Evolutionary conservation across 306 rosid genomes (phyloP).

Genomic region (Sphenostylis stenocarpa): DNA sequence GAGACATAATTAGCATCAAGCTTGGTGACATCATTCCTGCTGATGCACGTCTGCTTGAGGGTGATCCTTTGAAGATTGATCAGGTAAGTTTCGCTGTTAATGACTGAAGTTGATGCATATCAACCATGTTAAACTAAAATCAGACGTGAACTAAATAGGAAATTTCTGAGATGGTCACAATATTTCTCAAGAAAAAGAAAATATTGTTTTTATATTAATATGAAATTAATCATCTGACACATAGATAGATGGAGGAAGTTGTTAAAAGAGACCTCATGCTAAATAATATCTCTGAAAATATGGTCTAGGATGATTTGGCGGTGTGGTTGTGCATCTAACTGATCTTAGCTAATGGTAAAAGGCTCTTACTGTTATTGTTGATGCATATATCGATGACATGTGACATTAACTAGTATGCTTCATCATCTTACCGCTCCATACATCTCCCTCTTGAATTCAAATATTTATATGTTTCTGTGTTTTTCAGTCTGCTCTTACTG

Average conservation of each 20-base stretch:
- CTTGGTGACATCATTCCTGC: conserved; percentile 81
- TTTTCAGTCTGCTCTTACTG: conserved; percentile 79
- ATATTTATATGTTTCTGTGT: background rate
- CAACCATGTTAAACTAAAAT: background rate
- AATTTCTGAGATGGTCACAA: background rate
- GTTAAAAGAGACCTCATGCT: background rate
- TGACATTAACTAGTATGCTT: background rate
- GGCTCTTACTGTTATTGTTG: background rate
- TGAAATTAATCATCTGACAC: background rate
- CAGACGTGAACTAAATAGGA: background rate
- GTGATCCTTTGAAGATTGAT: conserved; percentile 82
- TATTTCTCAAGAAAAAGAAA: background rate
- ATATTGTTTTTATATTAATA: background rate
- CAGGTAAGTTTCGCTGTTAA: conserved; percentile 43
- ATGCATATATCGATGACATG: background rate
- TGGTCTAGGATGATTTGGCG: background rate
- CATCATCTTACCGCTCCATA: background rate
- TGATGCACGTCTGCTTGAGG: conserved; percentile 76
- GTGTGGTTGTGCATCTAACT: background rate
- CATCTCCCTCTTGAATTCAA: conserved; percentile 12
- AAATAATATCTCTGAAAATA: background rate
- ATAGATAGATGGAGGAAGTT: background rate
- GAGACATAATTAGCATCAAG: conserved; percentile 76
- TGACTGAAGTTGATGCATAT: background rate
- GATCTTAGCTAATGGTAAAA: background rate